Evolutionary conservation across 2,329 filamentous ascomycete species (phyloP), one percentile per base, ranked within the genome.

Genomic region (Hymenoscyphus fructigenus): DNA sequence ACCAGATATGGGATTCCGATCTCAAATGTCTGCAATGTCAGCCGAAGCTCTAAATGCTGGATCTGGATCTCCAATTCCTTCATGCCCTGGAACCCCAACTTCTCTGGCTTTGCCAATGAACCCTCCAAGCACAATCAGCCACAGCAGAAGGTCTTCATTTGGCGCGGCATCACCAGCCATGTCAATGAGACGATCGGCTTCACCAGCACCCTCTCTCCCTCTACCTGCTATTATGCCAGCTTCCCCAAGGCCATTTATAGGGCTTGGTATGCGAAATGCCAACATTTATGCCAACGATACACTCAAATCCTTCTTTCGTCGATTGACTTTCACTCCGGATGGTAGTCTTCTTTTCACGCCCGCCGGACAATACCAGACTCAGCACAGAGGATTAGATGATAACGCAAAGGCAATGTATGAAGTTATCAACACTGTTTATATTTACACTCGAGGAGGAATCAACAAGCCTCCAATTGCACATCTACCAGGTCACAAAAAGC

Each of bases 251-350:
- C 79, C 88, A 20, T 84, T 85, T 41, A 76, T 76, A 68, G 82
- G 85, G 34, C 71, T 89, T 17, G 89, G 89, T 10, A 85, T 92
- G 61, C 92, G 89, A 75, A 97, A 97, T 72, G 88, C 93, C 53
- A 93, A 88, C 71, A 88, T 99, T 57, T 99, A 99, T 76, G 93
- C 93, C 57, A 98, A 97, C 73, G 95, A 99, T 78, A 97, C 94
- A 0, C 85, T 98, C 66, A 97, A 94, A 0, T 98, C 95, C 0
- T 99, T 99, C 80, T 99, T 99, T 80, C 86, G 95, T 61, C 88
- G 95, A 57, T 82, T 99, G 59, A 93, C 94, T 0, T 99, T 99
- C 75, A 93, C 96, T 0, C 94, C 95, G 0, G 96, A 99, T 75
- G 95, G 95, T 29, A 97, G 93, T 75, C 82, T 99, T 59, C 84